Evolutionary conservation across 257 asterid species (phyloP).

Genomic region (Craterostigma plantagineum): DNA sequence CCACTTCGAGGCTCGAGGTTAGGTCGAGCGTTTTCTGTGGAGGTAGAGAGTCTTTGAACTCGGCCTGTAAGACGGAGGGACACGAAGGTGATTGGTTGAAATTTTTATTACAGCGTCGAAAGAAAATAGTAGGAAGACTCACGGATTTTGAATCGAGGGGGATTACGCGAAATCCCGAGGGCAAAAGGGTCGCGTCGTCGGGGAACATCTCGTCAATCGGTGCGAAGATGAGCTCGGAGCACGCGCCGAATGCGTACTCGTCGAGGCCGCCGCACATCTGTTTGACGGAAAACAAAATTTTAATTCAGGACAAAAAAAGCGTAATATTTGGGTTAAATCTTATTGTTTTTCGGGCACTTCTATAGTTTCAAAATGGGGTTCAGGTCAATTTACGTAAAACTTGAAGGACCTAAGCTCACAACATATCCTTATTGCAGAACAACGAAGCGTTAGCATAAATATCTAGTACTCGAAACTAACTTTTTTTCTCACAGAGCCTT

Average conservation of each 20-base stretch:
- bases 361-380: too few species aligned
- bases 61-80: not conserved
- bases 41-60: slow-evolving; percentile 17
- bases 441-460: too few species aligned
- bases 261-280: slow-evolving; percentile 92
- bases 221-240: slow-evolving; percentile 91
- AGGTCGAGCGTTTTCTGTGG: slow-evolving; percentile 58
- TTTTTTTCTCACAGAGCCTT: too few species aligned
- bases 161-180: slow-evolving; percentile 91
- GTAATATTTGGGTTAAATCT: not conserved
- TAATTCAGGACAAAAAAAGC: not conserved
- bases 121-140: not conserved
- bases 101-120: not conserved
- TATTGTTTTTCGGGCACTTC: too few species aligned
- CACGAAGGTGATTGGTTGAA: too few species aligned
- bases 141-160: slow-evolving; percentile 86
- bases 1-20: slow-evolving; percentile 70
- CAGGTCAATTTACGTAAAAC: too few species aligned
- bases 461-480: too few species aligned
- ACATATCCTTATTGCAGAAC: too few species aligned
- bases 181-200: slow-evolving; percentile 74
- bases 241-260: slow-evolving; percentile 75
- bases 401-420: too few species aligned
- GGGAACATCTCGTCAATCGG: slow-evolving; percentile 96
- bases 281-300: not conserved